These are phyloP conservation scores for Aspergillus taichungensis DNA, from an alignment of 495 filamentous ascomycete genomes.

Conservation along the genomic window DNA sequence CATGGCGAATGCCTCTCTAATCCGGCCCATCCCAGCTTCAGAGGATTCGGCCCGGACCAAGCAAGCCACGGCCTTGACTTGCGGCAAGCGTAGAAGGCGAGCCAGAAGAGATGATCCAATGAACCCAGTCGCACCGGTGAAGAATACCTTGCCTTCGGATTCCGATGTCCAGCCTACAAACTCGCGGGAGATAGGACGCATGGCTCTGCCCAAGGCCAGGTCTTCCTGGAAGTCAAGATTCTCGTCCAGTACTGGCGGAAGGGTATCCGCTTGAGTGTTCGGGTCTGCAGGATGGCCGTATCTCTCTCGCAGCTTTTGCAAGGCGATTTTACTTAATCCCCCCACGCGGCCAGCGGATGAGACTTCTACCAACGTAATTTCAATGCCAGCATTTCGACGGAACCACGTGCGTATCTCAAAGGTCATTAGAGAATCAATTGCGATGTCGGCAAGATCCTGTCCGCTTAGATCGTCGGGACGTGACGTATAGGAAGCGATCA, in stretches of 20 bases:
- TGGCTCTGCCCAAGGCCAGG: background rate
- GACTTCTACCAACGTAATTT: conserved; percentile 25
- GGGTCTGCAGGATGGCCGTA: background rate
- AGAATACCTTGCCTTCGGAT: conserved; percentile 6
- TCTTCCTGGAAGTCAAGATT: background rate
- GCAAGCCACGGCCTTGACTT: conserved; percentile 7
- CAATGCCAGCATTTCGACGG: conserved; percentile 15
- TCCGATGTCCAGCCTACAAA: conserved; percentile 1
- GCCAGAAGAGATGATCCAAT: conserved; percentile 5
- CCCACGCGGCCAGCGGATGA: conserved; percentile 11
- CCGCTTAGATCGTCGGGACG: conserved; percentile 10
- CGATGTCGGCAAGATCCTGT: conserved; percentile 26
- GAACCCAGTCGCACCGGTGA: conserved; percentile 10
- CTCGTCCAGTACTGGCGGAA: background rate
- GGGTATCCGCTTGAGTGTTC: background rate
- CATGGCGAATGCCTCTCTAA: background rate
- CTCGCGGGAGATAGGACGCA: background rate
- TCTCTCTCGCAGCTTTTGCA: conserved; percentile 8
- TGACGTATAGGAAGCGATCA: conserved; percentile 27
- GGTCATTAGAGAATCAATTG: conserved; percentile 33
- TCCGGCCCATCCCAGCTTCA: background rate
- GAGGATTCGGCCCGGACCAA: conserved; percentile 1
- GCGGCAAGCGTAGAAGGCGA: background rate
- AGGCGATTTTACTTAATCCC: conserved; percentile 7
- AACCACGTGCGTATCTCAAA: conserved; percentile 39